Percentiles rank a stretch among this genome's conserved stretches.
Evolutionary conservation across 2,329 filamentous ascomycete species (phyloP).

Genomic region (Talaromyces sp.): DNA sequence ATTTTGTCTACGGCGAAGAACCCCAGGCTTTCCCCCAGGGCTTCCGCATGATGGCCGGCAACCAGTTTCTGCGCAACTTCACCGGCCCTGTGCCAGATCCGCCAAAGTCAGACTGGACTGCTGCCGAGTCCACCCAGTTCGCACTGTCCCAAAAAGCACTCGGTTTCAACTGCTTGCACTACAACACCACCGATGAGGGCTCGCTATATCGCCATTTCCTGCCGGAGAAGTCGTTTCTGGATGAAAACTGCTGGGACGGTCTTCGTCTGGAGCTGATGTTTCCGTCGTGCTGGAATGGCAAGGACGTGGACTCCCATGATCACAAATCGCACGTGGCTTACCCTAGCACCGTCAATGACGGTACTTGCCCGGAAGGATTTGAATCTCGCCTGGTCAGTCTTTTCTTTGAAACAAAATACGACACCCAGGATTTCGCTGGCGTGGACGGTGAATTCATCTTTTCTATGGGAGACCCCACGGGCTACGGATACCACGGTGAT

Average conservation of each 20-base stretch:
- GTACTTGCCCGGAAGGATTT: slow-evolving; percentile 67
- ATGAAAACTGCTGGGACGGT: slow-evolving; percentile 76
- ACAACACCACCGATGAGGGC: slow-evolving; percentile 58
- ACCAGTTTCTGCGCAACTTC: slow-evolving; percentile 64
- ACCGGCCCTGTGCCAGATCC: slow-evolving; percentile 62
- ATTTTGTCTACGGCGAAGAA: slow-evolving; percentile 65
- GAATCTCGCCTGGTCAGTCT: slow-evolving; percentile 66
- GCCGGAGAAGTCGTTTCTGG: slow-evolving; percentile 73
- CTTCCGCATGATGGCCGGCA: slow-evolving; percentile 80
- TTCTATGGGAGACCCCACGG: slow-evolving; percentile 71
- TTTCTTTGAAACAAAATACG: slow-evolving; percentile 82
- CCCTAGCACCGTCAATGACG: slow-evolving; percentile 69
- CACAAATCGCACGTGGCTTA: slow-evolving; percentile 69
- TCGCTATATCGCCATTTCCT: slow-evolving; percentile 77
- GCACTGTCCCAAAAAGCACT: slow-evolving; percentile 73
- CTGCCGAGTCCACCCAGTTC: slow-evolving; percentile 61
- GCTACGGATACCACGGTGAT: slow-evolving; percentile 72
- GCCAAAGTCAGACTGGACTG: slow-evolving; percentile 66
- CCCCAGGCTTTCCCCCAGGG: slow-evolving; percentile 68
- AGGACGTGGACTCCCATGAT: slow-evolving; percentile 50
- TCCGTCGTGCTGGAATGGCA: slow-evolving; percentile 82
- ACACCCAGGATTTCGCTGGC: slow-evolving; percentile 61
- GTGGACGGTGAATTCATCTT: slow-evolving; percentile 66
- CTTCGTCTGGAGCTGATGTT: slow-evolving; percentile 81
- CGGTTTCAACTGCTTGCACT: slow-evolving; percentile 95